A percentile compares a stretch with the other conserved stretches of the same genome.
phyloP scores from a whole-genome alignment of 139 green algal species.

The Chlamydomonas applanata region DNA sequence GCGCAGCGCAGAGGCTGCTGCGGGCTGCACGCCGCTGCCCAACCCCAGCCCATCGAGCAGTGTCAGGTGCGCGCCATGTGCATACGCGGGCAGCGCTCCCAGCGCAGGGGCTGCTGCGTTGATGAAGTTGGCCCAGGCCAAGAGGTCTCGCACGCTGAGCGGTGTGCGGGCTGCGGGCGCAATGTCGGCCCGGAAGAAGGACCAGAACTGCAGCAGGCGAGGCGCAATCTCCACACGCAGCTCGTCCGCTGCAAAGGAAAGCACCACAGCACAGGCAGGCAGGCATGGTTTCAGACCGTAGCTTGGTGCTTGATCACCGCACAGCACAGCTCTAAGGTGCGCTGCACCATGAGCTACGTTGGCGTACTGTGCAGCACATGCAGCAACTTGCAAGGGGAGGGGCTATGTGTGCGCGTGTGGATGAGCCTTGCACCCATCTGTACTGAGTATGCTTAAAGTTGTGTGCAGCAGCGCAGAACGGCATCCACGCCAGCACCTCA shows the following conservation, averaged over 20 bases:
- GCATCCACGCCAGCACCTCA: background rate
- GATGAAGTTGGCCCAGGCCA: conserved; percentile 90
- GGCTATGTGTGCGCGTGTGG: too few relatives aligned
- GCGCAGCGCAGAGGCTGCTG: conserved; percentile 43
- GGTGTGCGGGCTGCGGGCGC: conserved; percentile 42
- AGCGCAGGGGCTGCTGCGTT: conserved; percentile 53
- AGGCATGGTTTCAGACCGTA: too few relatives aligned
- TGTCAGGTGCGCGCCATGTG: conserved; percentile 87
- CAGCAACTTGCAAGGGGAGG: too few relatives aligned
- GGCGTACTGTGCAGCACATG: too few relatives aligned
- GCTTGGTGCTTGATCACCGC: too few relatives aligned
- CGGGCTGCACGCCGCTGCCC: conserved; percentile 62
- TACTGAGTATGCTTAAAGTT: background rate
- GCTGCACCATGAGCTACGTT: too few relatives aligned
- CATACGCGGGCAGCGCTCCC: conserved; percentile 63
- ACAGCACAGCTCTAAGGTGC: too few relatives aligned
- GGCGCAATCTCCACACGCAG: conserved; percentile 22
- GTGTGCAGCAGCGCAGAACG: background rate
- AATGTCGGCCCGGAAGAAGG: conserved; percentile 52
- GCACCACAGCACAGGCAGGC: background rate
- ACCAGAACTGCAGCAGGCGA: conserved; percentile 83
- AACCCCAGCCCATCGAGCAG: conserved; percentile 94
- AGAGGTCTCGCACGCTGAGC: conserved; percentile 89
- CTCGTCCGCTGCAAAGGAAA: conserved; percentile 12
- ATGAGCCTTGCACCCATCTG: too few relatives aligned